Evolutionary conservation across 73 alveolate species (phyloP).

Genomic region (Tetrahymena borealis): DNA sequence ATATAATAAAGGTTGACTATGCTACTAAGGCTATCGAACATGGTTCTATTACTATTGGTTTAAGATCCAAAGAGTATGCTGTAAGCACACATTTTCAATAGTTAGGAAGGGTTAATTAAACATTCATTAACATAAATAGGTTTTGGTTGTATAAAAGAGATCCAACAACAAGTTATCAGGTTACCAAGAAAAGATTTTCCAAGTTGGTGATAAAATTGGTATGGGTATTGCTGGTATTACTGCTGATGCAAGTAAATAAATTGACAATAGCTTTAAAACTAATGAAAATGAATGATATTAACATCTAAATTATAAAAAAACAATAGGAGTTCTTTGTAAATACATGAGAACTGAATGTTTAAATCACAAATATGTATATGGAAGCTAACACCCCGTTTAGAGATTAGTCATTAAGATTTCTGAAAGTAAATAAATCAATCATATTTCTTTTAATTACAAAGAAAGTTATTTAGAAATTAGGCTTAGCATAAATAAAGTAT

Average conservation of each 20-base stretch:
- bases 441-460: not conserved
- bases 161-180: constrained; percentile 81
- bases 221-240: constrained; percentile 97
- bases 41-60: constrained; percentile 93
- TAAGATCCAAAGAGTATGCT: constrained; percentile 70
- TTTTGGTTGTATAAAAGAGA: constrained; percentile 80
- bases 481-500: too few species aligned
- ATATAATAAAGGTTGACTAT: constrained; percentile 63
- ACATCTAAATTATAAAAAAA: not conserved
- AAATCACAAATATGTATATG: constrained; percentile 82
- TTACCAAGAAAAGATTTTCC: constrained; percentile 82
- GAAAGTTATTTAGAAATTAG: not conserved
- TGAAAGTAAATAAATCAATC: constrained; percentile 45
- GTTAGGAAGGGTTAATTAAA: not conserved
- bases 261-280: too few species aligned
- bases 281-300: not conserved
- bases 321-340: constrained; percentile 70
- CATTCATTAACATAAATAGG: not conserved
- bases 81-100: constrained; percentile 43
- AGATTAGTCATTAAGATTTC: constrained; percentile 79
- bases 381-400: constrained; percentile 75
- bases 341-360: constrained; percentile 91
- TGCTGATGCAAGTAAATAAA: constrained; percentile 78
- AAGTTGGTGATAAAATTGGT: constrained; percentile 95
- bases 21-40: constrained; percentile 99